Evolutionary conservation across 78 protist species (phyloP), one percentile per base, ranked within the genome.

Genomic region (Creolimax fragrantissima): DNA sequence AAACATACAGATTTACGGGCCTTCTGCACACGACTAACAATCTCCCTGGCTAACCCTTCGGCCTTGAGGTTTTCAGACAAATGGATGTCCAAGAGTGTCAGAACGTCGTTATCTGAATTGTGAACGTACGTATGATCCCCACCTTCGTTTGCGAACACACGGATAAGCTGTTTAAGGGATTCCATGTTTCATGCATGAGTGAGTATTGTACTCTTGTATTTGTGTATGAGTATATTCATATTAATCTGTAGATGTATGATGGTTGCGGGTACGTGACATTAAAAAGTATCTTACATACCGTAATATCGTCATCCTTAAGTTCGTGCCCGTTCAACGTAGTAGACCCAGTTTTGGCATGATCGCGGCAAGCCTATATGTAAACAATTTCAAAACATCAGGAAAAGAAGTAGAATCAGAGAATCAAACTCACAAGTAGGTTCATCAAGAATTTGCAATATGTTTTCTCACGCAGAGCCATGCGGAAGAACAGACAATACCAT

Each of bases 21-120:
- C 85, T 95, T 83, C 96, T 97, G 98, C 35, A 98, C 94, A 6
- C 96, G 94, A 41, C 92, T 92, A 83, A 92, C 43, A 2, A 97
- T 35, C 92, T 95, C 97, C 3, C 99, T 94, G 7, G 98, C 96
- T 17, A 66, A 2, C 42, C 98, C 98, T 86, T 84, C 93, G 43
- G 85, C 91, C 5, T 83, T 43, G 90, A 96, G 90, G 39, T 2
- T 44, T 42, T 43, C 93, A 41, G 92, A 95, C 35, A 67, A 89
- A 2, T 2, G 43, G 3, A 74, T 44, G 93, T 96, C 95, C 43
- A 96, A 44, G 43, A 95, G 94, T 5, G 96, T 94, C 41, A 97
- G 86, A 5, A 91, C 93, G 35, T 90, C 95, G 42, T 88, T 92
- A 44, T 93, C 90, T 11, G 88, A 84, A 11, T 84, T 36, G 88